Evolutionary conservation across 2,329 filamentous ascomycete species (phyloP), one percentile per base, ranked within the genome.

Genomic region (Rhexocercosporidium sp.): DNA sequence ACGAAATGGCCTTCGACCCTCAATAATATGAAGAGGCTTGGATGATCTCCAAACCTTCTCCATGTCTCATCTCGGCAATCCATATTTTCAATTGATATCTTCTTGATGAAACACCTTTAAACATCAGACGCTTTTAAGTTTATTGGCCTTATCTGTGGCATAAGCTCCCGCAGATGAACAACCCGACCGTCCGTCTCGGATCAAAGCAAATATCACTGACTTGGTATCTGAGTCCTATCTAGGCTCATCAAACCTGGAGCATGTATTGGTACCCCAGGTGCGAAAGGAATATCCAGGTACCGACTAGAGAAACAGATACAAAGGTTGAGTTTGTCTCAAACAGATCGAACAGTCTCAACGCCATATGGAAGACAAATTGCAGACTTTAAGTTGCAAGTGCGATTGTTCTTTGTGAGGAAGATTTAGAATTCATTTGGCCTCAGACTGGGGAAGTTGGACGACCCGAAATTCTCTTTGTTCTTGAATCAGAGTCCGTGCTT

Each of bases 241-340:
- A 20, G 20, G 11, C 18, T 5, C 31, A 39, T 47, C 44, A 20
- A 47, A n/a, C 44, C 34, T n/a, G 49, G 25, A 27, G 25, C 4
- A 57, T n/a, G 5, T 9, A 57, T n/a, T n/a, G n/a, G n/a, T 12
- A 8, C n/a, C 34, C 31, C 1, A 41, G 31, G 41, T 57, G 11
- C 31, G 4, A 57, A 25, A 27, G 54, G 41, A 57, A 57, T 34
- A 57, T n/a, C 34, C 11, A 27, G 25, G 53, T 3, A 5, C 9
- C 18, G 31, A 22, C 2, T 22, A 18, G 53, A n/a, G 54, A 57
- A 57, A 16, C 54, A 57, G 34, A 57, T 39, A 57, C 37, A 22
- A 57, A 18, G 54, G 34, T 18, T 57, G 54, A 57, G 34, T 39
- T 57, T 57, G 54, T 57, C 54, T 57, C 54, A 57, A 39, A 57